Evolutionary conservation across 352 stramenopile genomes (phyloP).

Genomic region (Globisporangium radiosum): DNA sequence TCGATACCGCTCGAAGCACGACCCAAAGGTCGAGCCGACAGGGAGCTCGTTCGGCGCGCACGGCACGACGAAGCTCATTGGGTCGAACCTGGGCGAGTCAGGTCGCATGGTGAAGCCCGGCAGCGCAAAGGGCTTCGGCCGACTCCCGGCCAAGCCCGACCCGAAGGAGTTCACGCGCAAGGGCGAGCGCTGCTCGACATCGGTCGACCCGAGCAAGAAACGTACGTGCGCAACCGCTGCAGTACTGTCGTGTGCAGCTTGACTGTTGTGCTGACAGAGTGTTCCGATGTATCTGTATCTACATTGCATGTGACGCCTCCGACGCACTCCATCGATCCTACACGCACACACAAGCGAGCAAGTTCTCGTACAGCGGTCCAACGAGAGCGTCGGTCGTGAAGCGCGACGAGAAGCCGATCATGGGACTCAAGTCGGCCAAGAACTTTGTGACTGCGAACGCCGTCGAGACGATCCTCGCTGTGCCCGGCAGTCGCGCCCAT

Average conservation of each 20-base stretch:
- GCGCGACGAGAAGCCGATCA: conserved; percentile 86
- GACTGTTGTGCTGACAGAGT: conserved; percentile 11
- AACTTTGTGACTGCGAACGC: conserved; percentile 93
- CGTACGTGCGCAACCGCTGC: conserved; percentile 20
- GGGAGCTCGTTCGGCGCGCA: conserved; percentile 84
- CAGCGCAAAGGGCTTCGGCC: conserved; percentile 61
- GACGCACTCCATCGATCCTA: too few species aligned
- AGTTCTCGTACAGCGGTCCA: conserved; percentile 60
- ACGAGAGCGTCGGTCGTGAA: conserved; percentile 74
- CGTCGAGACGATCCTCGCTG: conserved; percentile 86
- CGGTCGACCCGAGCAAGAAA: conserved; percentile 40
- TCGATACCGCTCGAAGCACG: conserved; percentile 86
- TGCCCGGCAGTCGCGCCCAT: conserved; percentile 51
- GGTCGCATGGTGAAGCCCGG: conserved; percentile 33
- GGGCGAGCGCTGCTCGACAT: conserved; percentile 43
- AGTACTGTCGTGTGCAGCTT: conserved; percentile 1
- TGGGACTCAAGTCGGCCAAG: conserved; percentile 89
- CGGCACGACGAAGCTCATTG: conserved; percentile 62
- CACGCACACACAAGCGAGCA: conserved; percentile 34
- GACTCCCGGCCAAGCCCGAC: conserved; percentile 50
- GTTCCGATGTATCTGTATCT: conserved; percentile 13
- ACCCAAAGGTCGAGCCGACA: conserved; percentile 75
- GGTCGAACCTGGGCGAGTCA: conserved; percentile 53
- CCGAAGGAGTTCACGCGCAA: conserved; percentile 71
- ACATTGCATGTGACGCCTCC: neutral